phyloP scores from a whole-genome alignment of 129 eudicot genomes.

The Tanacetum coccineum region DNA sequence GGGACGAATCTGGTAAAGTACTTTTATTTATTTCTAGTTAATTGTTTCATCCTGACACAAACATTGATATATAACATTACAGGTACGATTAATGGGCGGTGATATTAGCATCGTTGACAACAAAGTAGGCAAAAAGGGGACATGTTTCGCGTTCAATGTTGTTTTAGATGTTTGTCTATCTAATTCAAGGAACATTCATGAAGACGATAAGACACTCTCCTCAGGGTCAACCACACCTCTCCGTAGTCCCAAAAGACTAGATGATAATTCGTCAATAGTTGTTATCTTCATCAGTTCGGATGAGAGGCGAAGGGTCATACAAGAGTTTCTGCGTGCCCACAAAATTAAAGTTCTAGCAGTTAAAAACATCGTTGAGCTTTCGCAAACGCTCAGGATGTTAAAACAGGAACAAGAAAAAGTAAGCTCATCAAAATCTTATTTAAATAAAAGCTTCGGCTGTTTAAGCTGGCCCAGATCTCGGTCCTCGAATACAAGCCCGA shows the following conservation, averaged over 20 bases:
- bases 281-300: constrained; percentile 38
- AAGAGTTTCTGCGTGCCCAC: constrained; percentile 36
- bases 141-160: constrained; percentile 53
- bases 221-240: constrained; percentile 23
- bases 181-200: constrained; percentile 11
- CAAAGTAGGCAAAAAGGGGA: constrained; percentile 40
- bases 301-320: constrained; percentile 35
- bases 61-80: neutral
- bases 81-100: constrained; percentile 89
- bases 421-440: constrained; percentile 30
- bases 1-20: too few relatives aligned
- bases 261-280: constrained; percentile 3
- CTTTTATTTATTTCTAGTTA: neutral
- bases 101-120: constrained; percentile 74
- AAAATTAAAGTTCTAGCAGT: constrained; percentile 45
- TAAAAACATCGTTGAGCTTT: constrained; percentile 34
- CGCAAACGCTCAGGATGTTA: constrained; percentile 35
- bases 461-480: constrained; percentile 9
- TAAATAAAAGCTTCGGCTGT: constrained; percentile 21
- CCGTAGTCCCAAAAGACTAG: constrained; percentile 18
- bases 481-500: constrained; percentile 25
- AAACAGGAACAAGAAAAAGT: constrained; percentile 14
- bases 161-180: constrained; percentile 20
- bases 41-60: neutral
- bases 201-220: constrained; percentile 23